Base-by-base conservation (phyloP, 2,329 filamentous ascomycete genomes). In the Clarireedia paspali region DNA sequence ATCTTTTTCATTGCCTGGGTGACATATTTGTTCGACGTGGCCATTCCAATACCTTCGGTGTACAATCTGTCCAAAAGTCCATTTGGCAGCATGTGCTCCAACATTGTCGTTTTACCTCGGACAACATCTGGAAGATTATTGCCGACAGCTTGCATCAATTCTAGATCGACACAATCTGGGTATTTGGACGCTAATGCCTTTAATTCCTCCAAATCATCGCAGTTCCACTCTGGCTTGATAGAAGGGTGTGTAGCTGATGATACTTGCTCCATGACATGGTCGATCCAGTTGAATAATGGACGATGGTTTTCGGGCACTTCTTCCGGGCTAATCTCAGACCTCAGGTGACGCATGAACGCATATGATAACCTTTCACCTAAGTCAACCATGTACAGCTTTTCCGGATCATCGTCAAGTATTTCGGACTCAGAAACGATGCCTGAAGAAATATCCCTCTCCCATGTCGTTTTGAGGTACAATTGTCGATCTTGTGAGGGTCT, bases 81-180 rank as follows among this genome's bases (percentile, higher is more conserved):
- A 36, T 63, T 58, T 23, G 60, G 39, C 26, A 58, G 57, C 61
- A 64, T 59, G 30, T 59, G 58, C 42, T 65, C 63, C 17, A 66
- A 39, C 23, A 63, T 64, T 2, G 56, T 59, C 14, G 51, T 58
- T 24, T 62, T 47, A 14, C 59, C 53, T 46, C 61, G 48, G 2
- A 66, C 57, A 27, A 60, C 58, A 30, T 54, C 52, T 20, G 59
- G 55, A 14, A 65, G 46, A 26, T 60, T 60, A 7, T 58, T 47
- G 9, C 63, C 64, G 14, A 65, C 61, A 34, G 56, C 53, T 47
- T 54, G 38, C 17, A 61, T 49, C 14, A 65, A 38, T 36, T 58
- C 47, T 10, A 59, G 42, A 27, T 65, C 62, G 15, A 61, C 44
- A 34, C 57, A 53, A 1, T 49, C 12, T 15, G 38, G 38, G 44